Percentiles rank a stretch among this genome's conserved stretches.
These are phyloP conservation scores for Kluyveromyces starmeri DNA, from an alignment of 805 yeast species.

Conservation along the genomic window DNA sequence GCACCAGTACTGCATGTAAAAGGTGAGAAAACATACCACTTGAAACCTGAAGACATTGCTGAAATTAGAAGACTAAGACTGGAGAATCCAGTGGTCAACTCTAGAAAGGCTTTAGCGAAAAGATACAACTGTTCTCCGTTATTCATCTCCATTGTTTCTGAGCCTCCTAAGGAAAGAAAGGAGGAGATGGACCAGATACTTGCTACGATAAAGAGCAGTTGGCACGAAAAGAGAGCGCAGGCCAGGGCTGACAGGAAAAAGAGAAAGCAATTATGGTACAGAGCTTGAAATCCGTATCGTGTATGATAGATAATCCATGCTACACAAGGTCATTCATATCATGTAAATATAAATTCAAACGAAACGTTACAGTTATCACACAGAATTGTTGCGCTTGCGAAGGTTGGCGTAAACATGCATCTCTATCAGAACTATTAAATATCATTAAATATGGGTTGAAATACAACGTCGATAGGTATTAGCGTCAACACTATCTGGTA, in stretches of 20 bases:
- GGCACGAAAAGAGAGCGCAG: slow-evolving; percentile 39
- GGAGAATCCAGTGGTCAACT: slow-evolving; percentile 53
- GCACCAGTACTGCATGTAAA: slow-evolving; percentile 31
- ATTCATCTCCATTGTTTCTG: slow-evolving; percentile 48
- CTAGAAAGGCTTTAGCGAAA: slow-evolving; percentile 52
- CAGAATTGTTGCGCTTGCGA: too few relatives aligned
- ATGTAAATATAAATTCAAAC: too few relatives aligned
- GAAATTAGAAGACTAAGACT: slow-evolving; percentile 50
- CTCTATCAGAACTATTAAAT: too few relatives aligned
- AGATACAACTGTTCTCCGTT: slow-evolving; percentile 45
- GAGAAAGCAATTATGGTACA: slow-evolving; percentile 55
- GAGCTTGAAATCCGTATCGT: too few relatives aligned
- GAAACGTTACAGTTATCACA: too few relatives aligned
- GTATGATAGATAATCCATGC: too few relatives aligned
- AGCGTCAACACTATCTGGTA: too few relatives aligned
- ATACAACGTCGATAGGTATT: too few relatives aligned
- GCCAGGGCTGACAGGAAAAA: slow-evolving; percentile 51
- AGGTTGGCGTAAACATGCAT: too few relatives aligned
- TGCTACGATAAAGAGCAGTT: slow-evolving; percentile 35
- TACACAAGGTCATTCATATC: too few relatives aligned
- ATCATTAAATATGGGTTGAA: too few relatives aligned
- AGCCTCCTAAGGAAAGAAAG: slow-evolving; percentile 33
- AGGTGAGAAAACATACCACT: slow-evolving; percentile 39
- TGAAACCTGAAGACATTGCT: slow-evolving; percentile 47
- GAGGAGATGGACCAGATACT: slow-evolving; percentile 41